Evolutionary conservation across 169 alveolate genomes (phyloP), one percentile per base, ranked within the genome.

Genomic region (Cryptosporidium xiaoi): DNA sequence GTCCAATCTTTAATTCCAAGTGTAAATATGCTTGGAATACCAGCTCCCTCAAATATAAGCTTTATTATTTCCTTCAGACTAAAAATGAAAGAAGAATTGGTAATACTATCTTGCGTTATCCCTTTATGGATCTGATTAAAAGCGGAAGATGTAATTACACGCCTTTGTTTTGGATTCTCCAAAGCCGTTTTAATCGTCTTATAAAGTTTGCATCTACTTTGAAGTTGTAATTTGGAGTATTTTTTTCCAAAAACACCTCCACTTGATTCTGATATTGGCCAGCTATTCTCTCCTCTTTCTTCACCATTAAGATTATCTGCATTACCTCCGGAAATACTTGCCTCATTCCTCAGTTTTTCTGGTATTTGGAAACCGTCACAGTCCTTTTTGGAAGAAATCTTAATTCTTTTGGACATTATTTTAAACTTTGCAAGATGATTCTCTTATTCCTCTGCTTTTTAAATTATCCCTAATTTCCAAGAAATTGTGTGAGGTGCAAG

Each of bases 351-450:
- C 50, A 77, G 60, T 64, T 58, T 60, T 29, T 62, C 87, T 13
- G 87, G 87, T 36, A 77, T 77, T 56, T 33, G 77, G 36, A 77
- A 77, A 18, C 87, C 87, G 18, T 77, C 87, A 15, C 64, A 50
- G 51, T 77, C 87, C 51, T 53, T 56, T 15, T 48, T 44, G 16
- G 44, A 77, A 24, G 87, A 56, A 8, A 40, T 40, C 51, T 62
- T 77, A n/a, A 62, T 20, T 55, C 71, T 34, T 51, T 69, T 69
- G 29, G 64, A 12, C 87, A 77, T 77, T 29, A 55, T 55, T 55
- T 55, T 3, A 40, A 40, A 8, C 48, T 6, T 1, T 8, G 48
- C 4, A 40, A 40, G 10, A 40, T 40, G 4, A 40, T 40, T 40
- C 48, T 8, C 10, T 8, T 40, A 1, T 8, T 8, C 48, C 48